Percentiles rank a stretch among this genome's conserved stretches.
Conservation (phyloP, 352 stramenopile species). For the Phytophthora sp. region DNA sequence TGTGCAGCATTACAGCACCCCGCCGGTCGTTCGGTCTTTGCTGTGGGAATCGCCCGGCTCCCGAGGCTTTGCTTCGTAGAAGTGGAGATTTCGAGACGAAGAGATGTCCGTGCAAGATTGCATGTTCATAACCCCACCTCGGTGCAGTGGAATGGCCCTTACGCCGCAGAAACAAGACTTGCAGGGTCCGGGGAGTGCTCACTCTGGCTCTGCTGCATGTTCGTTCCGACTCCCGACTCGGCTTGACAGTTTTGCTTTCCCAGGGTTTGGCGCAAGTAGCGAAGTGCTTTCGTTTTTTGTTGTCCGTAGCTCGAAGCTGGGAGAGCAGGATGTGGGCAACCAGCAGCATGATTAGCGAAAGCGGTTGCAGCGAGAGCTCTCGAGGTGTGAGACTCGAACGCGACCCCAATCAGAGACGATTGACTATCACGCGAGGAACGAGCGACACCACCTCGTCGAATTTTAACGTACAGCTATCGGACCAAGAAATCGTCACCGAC, state of each 20-base stretch:
- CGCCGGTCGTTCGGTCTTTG: slow-evolving; percentile 20
- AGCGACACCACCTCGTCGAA: slow-evolving; percentile 8
- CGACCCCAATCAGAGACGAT: slow-evolving; percentile 20
- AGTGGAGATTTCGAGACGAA: slow-evolving; percentile 4
- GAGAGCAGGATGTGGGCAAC: slow-evolving; percentile 33
- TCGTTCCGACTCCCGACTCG: slow-evolving; percentile 1
- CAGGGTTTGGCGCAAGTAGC: slow-evolving; percentile 3
- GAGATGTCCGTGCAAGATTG: slow-evolving; percentile 7
- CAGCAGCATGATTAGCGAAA: slow-evolving; percentile 42
- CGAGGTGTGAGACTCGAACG: slow-evolving; percentile 27
- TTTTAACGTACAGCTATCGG: slow-evolving; percentile 33
- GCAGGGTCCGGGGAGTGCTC: not conserved
- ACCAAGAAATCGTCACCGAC: slow-evolving; percentile 51
- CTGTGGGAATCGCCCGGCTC: slow-evolving; percentile 4
- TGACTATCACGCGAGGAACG: slow-evolving; percentile 28
- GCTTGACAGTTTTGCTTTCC: slow-evolving; percentile 29
- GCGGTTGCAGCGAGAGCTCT: slow-evolving; percentile 31
- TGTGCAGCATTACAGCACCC: slow-evolving; percentile 21
- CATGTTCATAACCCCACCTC: not conserved
- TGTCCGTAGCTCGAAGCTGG: slow-evolving; percentile 1
- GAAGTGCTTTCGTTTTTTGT: slow-evolving; percentile 4
- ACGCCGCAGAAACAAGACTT: slow-evolving; percentile 9
- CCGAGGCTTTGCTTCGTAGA: slow-evolving; percentile 7
- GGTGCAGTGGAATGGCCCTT: not conserved
- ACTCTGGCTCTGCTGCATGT: slow-evolving; percentile 25